Conservation (phyloP, 345 rosid genomes). For the Moricandia moricandioides region DNA sequence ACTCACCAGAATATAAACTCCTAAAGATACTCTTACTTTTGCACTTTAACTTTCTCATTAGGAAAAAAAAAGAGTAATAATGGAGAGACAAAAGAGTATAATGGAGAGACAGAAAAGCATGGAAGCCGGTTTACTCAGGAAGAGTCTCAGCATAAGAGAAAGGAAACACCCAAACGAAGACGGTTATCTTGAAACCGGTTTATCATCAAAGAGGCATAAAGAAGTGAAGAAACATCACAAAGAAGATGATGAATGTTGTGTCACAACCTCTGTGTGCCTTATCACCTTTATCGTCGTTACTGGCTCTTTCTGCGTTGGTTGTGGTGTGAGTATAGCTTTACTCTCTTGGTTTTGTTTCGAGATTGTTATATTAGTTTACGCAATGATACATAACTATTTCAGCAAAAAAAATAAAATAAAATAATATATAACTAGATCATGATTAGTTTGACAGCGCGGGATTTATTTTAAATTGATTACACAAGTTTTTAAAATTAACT, state of each 20-base stretch:
- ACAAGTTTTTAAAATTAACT: too few species aligned
- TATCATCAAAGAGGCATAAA: neutral
- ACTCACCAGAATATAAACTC: neutral
- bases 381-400: too few species aligned
- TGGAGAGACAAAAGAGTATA: slow-evolving; percentile 20
- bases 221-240: slow-evolving; percentile 10
- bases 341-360: neutral
- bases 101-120: slow-evolving; percentile 21
- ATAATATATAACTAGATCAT: too few species aligned
- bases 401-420: too few species aligned
- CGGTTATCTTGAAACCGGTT: slow-evolving; percentile 15
- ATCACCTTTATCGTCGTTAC: slow-evolving; percentile 43
- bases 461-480: too few species aligned
- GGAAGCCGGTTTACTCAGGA: slow-evolving; percentile 15
- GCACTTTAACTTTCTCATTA: neutral
- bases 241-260: slow-evolving; percentile 5
- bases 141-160: slow-evolving; percentile 24
- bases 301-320: slow-evolving; percentile 43
- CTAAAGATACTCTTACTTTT: neutral
- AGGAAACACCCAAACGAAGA: slow-evolving; percentile 9
- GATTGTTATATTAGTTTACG: neutral
- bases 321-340: slow-evolving; percentile 33
- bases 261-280: slow-evolving; percentile 18
- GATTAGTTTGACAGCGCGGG: too few species aligned
- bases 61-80: neutral